Evolutionary conservation across 140 eudicot genomes (phyloP).

Genomic region (Cichorium intybus): DNA sequence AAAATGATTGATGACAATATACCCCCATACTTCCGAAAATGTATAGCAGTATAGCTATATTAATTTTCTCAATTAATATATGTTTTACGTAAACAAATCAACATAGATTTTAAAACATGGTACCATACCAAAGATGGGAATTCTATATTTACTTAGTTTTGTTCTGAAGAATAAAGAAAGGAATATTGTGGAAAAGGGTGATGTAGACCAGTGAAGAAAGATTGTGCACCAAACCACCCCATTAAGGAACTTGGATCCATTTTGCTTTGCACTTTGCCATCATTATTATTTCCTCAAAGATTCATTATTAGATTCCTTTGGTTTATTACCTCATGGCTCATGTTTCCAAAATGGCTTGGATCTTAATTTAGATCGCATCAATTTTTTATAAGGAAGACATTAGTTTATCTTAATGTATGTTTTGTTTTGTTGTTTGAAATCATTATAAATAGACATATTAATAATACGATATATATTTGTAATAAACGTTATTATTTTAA

Average conservation of each 20-base stretch:
- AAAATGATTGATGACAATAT: too few relatives aligned
- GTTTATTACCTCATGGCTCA: constrained; percentile 26
- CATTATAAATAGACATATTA: not conserved
- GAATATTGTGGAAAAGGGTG: constrained; percentile 20
- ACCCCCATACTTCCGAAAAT: too few relatives aligned
- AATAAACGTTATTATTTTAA: not conserved
- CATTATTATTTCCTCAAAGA: constrained; percentile 30
- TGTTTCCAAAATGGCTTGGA: constrained; percentile 1
- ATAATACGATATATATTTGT: not conserved
- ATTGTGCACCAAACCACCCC: constrained; percentile 37
- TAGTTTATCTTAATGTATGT: not conserved
- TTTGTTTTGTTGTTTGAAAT: not conserved
- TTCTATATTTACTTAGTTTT: not conserved
- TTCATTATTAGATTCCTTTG: constrained; percentile 38
- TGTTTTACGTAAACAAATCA: not conserved
- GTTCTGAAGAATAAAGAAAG: not conserved
- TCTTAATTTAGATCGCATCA: not conserved
- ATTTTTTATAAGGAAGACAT: not conserved
- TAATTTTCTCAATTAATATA: too few relatives aligned
- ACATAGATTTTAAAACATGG: not conserved
- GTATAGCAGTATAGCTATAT: not conserved
- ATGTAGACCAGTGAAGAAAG: constrained; percentile 35
- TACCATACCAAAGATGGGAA: not conserved
- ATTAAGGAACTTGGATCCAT: constrained; percentile 41
- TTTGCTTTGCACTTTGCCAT: constrained; percentile 33